A percentile compares a stretch with the other conserved stretches of the same genome.
Evolutionary conservation across 2,329 filamentous ascomycete species (phyloP).

Genomic region (Fusarium poae): DNA sequence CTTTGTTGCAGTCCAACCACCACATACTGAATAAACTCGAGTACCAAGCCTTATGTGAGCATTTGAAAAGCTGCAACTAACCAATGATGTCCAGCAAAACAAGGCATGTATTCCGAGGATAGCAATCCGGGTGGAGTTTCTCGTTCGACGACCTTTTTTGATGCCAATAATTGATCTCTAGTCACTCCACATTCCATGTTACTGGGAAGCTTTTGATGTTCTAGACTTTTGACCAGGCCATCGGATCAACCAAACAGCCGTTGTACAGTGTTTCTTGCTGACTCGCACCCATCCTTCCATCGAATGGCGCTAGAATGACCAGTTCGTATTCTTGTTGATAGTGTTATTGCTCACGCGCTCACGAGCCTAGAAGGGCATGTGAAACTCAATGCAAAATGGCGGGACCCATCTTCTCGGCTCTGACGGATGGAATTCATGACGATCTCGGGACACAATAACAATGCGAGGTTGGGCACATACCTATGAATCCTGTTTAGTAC

Average conservation of each 20-base stretch:
- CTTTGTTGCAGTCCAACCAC: constrained; percentile 26
- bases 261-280: constrained; percentile 9
- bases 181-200: constrained; percentile 37
- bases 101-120: neutral
- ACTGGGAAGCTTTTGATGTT: constrained; percentile 10
- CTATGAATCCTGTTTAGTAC: neutral
- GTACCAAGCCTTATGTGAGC: constrained; percentile 4
- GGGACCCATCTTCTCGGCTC: constrained; percentile 42
- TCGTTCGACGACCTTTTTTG: neutral
- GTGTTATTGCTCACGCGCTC: constrained; percentile 37
- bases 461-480: constrained; percentile 8
- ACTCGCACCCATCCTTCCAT: neutral
- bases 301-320: constrained; percentile 11
- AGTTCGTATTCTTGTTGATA: constrained; percentile 32
- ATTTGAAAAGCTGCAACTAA: neutral
- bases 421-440: constrained; percentile 15
- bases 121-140: neutral
- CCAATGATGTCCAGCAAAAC: neutral
- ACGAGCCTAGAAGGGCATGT: constrained; percentile 38
- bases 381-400: constrained; percentile 14
- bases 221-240: constrained; percentile 6
- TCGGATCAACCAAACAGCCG: constrained; percentile 35
- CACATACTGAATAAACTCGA: neutral
- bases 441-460: constrained; percentile 19
- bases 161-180: neutral